These are phyloP conservation scores for Darksidea phi DNA, from an alignment of 495 filamentous ascomycete genomes.

Conservation along the genomic window DNA sequence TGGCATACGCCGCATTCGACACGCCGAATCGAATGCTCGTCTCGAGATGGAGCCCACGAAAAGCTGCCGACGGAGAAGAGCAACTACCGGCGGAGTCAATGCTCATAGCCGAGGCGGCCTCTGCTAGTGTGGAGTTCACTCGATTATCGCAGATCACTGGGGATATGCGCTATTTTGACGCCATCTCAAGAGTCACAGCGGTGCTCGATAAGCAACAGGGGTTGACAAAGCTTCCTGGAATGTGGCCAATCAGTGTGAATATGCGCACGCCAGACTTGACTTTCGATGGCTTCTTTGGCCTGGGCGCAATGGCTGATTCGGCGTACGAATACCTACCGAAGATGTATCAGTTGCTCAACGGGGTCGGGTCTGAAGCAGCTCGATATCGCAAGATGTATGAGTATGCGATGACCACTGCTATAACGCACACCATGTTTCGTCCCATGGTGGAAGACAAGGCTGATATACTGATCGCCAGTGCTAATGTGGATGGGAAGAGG, in stretches of 20 bases:
- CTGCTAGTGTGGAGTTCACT: slow-evolving; percentile 44
- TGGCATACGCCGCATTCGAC: slow-evolving; percentile 45
- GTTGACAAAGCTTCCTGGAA: slow-evolving; percentile 41
- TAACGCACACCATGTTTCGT: slow-evolving; percentile 48
- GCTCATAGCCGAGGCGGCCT: slow-evolving; percentile 46
- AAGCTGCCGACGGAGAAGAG: slow-evolving; percentile 35
- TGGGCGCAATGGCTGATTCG: slow-evolving; percentile 45
- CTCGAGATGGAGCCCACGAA: slow-evolving; percentile 55
- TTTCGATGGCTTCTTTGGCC: slow-evolving; percentile 36
- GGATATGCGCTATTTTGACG: slow-evolving; percentile 44
- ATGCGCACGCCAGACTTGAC: slow-evolving; percentile 47
- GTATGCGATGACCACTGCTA: slow-evolving; percentile 39
- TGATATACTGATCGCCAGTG: slow-evolving; percentile 46
- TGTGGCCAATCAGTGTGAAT: slow-evolving; percentile 45
- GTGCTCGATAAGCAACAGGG: slow-evolving; percentile 41
- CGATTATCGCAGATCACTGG: slow-evolving; percentile 43
- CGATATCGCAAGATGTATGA: slow-evolving; percentile 51
- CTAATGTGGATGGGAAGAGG: slow-evolving; percentile 26
- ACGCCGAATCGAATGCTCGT: slow-evolving; percentile 46
- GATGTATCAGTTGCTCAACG: slow-evolving; percentile 39
- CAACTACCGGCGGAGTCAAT: slow-evolving; percentile 49
- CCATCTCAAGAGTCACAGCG: slow-evolving; percentile 36
- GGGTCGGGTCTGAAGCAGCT: slow-evolving; percentile 24
- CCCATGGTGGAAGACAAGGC: slow-evolving; percentile 45
- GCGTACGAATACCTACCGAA: slow-evolving; percentile 45